A percentile compares a stretch with the other conserved stretches of the same genome.
These are phyloP conservation scores for Capsaspora owczarzaki DNA, from an alignment of 78 protist species.

Conservation along the genomic window DNA sequence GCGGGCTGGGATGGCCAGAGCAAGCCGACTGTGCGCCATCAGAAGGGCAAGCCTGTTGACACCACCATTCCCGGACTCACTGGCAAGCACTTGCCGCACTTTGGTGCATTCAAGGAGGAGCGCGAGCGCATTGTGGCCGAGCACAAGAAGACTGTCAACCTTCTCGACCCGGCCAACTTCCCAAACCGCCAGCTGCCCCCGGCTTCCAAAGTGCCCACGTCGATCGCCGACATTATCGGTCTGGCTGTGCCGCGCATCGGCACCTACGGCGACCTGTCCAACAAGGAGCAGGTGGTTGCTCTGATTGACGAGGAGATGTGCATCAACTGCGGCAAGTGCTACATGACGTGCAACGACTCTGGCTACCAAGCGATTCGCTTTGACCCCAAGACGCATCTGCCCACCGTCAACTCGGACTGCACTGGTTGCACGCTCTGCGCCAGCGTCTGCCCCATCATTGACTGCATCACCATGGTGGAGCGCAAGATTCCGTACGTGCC, in stretches of 20 bases:
- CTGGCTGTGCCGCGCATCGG: constrained; percentile 63
- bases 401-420: constrained; percentile 74
- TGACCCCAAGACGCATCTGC: constrained; percentile 76
- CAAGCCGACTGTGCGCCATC: constrained; percentile 45
- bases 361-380: constrained; percentile 56
- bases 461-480: constrained; percentile 87
- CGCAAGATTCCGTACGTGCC: constrained; percentile 35
- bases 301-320: constrained; percentile 81
- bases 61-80: constrained; percentile 1
- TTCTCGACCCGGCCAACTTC: not conserved
- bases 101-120: constrained; percentile 27
- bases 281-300: constrained; percentile 84
- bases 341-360: constrained; percentile 85
- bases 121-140: not conserved
- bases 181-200: not conserved
- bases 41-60: constrained; percentile 17
- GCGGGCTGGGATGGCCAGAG: constrained; percentile 77
- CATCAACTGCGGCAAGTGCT: constrained; percentile 94
- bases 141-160: not conserved
- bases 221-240: constrained; percentile 34
- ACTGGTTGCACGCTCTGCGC: constrained; percentile 86
- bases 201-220: not conserved
- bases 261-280: constrained; percentile 51
- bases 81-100: constrained; percentile 25
- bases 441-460: constrained; percentile 76